Evolutionary conservation across 345 rosid species (phyloP).

Genomic region (Eucalyptus curtisii): DNA sequence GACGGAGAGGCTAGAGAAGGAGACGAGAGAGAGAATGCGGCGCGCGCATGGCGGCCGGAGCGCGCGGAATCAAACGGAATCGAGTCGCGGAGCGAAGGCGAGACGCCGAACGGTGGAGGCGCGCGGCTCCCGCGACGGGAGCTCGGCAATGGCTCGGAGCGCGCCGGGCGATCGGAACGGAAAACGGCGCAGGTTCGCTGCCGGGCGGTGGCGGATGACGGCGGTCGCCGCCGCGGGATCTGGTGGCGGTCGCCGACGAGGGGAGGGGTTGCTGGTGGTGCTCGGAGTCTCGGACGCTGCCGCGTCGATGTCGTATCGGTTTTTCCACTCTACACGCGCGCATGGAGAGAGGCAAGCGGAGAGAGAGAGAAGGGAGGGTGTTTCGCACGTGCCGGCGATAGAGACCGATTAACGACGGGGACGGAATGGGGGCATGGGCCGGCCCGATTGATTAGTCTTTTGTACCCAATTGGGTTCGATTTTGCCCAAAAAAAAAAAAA

Average conservation of each 20-base stretch:
- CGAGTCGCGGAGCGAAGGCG: neutral
- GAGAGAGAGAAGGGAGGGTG: neutral
- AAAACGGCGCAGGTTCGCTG: neutral
- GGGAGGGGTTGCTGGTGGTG: neutral
- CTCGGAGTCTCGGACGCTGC: neutral
- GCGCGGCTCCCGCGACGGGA: neutral
- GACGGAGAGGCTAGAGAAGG: neutral
- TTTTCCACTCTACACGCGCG: neutral
- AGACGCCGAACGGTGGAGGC: neutral
- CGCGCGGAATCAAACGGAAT: neutral
- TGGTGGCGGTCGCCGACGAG: neutral
- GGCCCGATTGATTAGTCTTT: neutral
- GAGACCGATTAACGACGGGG: neutral
- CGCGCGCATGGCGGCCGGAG: neutral
- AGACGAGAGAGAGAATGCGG: neutral
- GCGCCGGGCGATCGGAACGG: neutral
- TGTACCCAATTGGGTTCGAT: neutral
- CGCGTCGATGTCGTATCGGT: neutral
- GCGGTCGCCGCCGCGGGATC: neutral
- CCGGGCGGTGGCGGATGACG: neutral
- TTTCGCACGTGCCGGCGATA: neutral
- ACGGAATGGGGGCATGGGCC: rapidly evolving
- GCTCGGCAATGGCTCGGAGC: neutral
- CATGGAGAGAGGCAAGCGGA: neutral
- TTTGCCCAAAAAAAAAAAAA: neutral